Evolutionary conservation across 2,329 filamentous ascomycete species (phyloP), one percentile per base, ranked within the genome.

Genomic region (Penicillium concentricum): DNA sequence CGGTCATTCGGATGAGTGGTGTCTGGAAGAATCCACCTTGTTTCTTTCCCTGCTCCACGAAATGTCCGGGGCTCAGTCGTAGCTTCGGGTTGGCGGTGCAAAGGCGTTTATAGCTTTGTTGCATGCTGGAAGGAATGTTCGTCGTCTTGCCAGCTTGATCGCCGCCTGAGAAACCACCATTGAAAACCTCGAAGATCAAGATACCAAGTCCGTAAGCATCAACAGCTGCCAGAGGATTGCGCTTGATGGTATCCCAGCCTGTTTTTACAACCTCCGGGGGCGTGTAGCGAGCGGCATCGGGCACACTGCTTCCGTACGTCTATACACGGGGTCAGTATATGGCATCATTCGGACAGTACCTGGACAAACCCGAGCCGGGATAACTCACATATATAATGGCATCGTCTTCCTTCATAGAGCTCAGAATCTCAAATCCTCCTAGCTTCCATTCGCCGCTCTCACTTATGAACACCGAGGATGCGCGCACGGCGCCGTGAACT

Each of bases 391-490:
- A 97, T 69, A 99, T 92, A 46, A 96, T 82, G 10, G 92, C 91
- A 66, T 97, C 91, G 60, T 97, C 92, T 56, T 97, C 94, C 69
- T 97, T 97, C 77, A 97, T 87, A 37, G 89, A 97, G 76, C 92
- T 97, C 57, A 97, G 75, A 5, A 96, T 84, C 64, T 99, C 94
- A 65, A 99, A 96, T 0, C 94, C 94, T 20, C 89, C 92, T 2
- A 99, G 79, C 70, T 95, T 97, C 94, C 94, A 99, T 76, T 99
- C 94, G 56, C 94, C 94, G 69, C 94, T 97, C 71, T 97, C 93
- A 59, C 91, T 92, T 4, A 91, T 94, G 74, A 92, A 99, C 62
- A 99, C 82, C 0, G 93, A 96, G 0, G 90, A 89, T 20, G 90
- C 89, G 60, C 90, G 87, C 51, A 99, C 80, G 67, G 86, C 91